These are phyloP conservation scores for Ustilago sp. DNA, from an alignment of 1,284 basidiomycete species.

Conservation along the genomic window DNA sequence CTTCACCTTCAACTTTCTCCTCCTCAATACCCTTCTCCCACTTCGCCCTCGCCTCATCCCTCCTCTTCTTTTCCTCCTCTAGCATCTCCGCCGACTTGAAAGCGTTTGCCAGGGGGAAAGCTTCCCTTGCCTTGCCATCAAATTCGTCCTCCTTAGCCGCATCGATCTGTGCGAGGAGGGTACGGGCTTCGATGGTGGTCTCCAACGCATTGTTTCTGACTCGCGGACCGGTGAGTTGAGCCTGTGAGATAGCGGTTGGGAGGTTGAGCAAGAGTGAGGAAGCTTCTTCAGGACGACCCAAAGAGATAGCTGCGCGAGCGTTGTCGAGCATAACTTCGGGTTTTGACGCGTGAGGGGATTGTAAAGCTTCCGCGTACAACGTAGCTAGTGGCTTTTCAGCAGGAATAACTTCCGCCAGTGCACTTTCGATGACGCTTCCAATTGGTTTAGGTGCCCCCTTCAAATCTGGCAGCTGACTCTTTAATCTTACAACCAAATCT, in stretches of 20 bases:
- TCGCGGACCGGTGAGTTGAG: background rate
- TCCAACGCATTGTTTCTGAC: conserved; percentile 17
- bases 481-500: conserved; percentile 78
- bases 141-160: conserved; percentile 52
- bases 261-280: conserved; percentile 23
- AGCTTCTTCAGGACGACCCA: conserved; percentile 29
- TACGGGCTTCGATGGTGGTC: conserved; percentile 12
- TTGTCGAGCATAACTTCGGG: conserved; percentile 16
- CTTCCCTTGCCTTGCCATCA: conserved; percentile 49
- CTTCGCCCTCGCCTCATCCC: conserved; percentile 11
- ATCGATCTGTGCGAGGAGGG: conserved; percentile 20
- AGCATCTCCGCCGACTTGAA: conserved; percentile 67
- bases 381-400: conserved; percentile 73
- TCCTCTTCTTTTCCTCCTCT: conserved; percentile 40
- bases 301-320: conserved; percentile 15
- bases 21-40: conserved; percentile 16
- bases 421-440: conserved; percentile 70
- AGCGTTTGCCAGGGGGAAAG: conserved; percentile 69
- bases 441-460: conserved; percentile 32
- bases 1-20: background rate
- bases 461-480: conserved; percentile 64
- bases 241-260: conserved; percentile 4
- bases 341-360: background rate
- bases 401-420: conserved; percentile 62
- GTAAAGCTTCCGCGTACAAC: conserved; percentile 74